Evolutionary conservation across 805 yeast genomes (phyloP).

Genomic region (Tetrapisispora arboricola): DNA sequence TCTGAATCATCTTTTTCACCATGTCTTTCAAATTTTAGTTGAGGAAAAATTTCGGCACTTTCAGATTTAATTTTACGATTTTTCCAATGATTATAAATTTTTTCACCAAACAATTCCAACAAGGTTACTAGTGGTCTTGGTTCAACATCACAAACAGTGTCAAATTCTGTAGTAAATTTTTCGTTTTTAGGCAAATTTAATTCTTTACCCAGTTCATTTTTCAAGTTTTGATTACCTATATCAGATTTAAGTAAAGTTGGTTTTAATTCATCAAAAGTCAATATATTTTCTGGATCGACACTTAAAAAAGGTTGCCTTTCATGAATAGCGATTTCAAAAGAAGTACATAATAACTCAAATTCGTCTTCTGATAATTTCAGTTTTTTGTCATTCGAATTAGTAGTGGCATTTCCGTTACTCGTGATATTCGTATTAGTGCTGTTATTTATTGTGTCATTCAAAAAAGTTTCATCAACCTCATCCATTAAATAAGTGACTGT

Average conservation of each 20-base stretch:
- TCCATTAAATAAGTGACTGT: slow-evolving; percentile 87
- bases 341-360: slow-evolving; percentile 67
- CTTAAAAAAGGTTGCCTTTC: slow-evolving; percentile 82
- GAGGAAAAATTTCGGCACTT: slow-evolving; percentile 67
- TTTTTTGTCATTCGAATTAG: slow-evolving; percentile 9
- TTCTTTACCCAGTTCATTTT: slow-evolving; percentile 46
- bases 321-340: slow-evolving; percentile 61
- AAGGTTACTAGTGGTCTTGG: slow-evolving; percentile 40
- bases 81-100: slow-evolving; percentile 76
- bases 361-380: slow-evolving; percentile 61
- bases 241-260: slow-evolving; percentile 37
- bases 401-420: too few relatives aligned
- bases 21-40: slow-evolving; percentile 75
- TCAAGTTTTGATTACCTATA: slow-evolving; percentile 40
- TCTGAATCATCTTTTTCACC: slow-evolving; percentile 85
- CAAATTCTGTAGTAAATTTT: slow-evolving; percentile 49
- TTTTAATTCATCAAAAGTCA: slow-evolving; percentile 60
- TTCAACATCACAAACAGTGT: slow-evolving; percentile 28
- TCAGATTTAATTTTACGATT: slow-evolving; percentile 50
- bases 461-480: slow-evolving; percentile 70
- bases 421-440: slow-evolving; percentile 4
- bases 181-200: slow-evolving; percentile 33
- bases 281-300: slow-evolving; percentile 72
- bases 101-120: slow-evolving; percentile 50
- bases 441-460: slow-evolving; percentile 35